Conservation (phyloP, 805 yeast genomes). For the Naumovozyma baii region DNA sequence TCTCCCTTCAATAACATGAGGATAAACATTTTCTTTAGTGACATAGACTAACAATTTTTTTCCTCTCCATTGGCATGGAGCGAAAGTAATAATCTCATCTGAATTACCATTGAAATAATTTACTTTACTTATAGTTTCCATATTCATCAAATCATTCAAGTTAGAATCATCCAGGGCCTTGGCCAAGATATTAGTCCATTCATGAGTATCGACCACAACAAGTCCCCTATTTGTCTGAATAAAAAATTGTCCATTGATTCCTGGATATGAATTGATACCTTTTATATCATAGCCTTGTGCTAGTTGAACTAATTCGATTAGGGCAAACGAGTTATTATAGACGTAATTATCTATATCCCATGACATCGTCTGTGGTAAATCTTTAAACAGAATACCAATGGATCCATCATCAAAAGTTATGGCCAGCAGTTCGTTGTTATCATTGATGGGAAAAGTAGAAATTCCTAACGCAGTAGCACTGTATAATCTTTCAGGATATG, state of each 20-base stretch:
- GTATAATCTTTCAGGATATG: slow-evolving; percentile 48
- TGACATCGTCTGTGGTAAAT: slow-evolving; percentile 30
- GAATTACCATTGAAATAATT: neutral
- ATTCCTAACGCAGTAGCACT: slow-evolving; percentile 35
- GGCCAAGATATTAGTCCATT: slow-evolving; percentile 15
- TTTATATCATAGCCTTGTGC: slow-evolving; percentile 3
- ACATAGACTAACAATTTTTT: slow-evolving; percentile 3
- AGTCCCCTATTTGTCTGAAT: slow-evolving; percentile 1
- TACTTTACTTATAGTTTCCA: slow-evolving; percentile 10
- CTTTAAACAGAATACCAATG: slow-evolving; percentile 25
- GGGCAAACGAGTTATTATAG: slow-evolving; percentile 19
- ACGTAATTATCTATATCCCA: slow-evolving; percentile 25
- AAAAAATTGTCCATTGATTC: slow-evolving; percentile 5
- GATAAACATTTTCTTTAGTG: neutral
- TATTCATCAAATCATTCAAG: slow-evolving; percentile 7
- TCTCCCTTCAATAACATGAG: neutral
- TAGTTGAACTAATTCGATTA: slow-evolving; percentile 14
- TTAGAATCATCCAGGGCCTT: slow-evolving; percentile 14
- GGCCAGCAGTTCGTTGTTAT: slow-evolving; percentile 18
- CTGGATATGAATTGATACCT: slow-evolving; percentile 1
- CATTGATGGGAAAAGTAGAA: slow-evolving; percentile 18
- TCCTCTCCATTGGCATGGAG: slow-evolving; percentile 7
- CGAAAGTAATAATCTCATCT: slow-evolving; percentile 1
- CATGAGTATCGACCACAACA: slow-evolving; percentile 8
- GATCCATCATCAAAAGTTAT: slow-evolving; percentile 26